Conservation (phyloP, 2,329 filamentous ascomycete genomes). For the Helotiales sp. region DNA sequence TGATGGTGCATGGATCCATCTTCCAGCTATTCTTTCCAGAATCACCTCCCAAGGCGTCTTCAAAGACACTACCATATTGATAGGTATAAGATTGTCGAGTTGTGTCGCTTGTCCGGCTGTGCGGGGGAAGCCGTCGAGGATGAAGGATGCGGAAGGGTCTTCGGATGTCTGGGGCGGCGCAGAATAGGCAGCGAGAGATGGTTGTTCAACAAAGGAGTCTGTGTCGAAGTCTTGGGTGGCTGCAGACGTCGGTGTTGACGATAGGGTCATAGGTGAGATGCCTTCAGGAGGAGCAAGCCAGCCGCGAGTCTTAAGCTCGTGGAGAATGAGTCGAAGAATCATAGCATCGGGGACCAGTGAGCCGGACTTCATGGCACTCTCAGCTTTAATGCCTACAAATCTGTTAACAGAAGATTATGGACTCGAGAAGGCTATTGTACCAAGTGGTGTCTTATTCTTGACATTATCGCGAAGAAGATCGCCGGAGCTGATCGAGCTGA, state of each 20-base stretch:
- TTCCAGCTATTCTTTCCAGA: conserved; percentile 82
- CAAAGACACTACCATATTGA: conserved; percentile 89
- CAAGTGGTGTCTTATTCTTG: conserved; percentile 80
- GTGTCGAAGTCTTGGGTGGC: conserved; percentile 36
- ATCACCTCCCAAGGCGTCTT: conserved; percentile 85
- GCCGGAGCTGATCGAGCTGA: conserved; percentile 90
- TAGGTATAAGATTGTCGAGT: conserved; percentile 81
- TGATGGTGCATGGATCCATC: conserved; percentile 91
- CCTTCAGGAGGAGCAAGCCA: conserved; percentile 64
- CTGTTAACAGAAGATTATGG: conserved; percentile 9
- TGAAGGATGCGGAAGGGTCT: conserved; percentile 80
- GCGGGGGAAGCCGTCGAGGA: conserved; percentile 94
- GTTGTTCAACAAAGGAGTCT: conserved; percentile 31
- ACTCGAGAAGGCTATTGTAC: conserved; percentile 47
- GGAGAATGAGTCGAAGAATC: conserved; percentile 89
- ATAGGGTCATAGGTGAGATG: conserved; percentile 38
- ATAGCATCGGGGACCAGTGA: conserved; percentile 88
- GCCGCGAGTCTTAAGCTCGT: conserved; percentile 80
- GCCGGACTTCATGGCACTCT: conserved; percentile 83
- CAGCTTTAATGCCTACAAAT: conserved; percentile 78
- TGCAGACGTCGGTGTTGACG: conserved; percentile 33
- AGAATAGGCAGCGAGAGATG: conserved; percentile 37
- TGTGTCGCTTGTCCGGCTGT: conserved; percentile 77
- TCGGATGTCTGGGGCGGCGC: conserved; percentile 54
- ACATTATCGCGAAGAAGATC: conserved; percentile 93